Evolutionary conservation across 805 yeast species (phyloP).

Genomic region (Isabelozyma rhagii): DNA sequence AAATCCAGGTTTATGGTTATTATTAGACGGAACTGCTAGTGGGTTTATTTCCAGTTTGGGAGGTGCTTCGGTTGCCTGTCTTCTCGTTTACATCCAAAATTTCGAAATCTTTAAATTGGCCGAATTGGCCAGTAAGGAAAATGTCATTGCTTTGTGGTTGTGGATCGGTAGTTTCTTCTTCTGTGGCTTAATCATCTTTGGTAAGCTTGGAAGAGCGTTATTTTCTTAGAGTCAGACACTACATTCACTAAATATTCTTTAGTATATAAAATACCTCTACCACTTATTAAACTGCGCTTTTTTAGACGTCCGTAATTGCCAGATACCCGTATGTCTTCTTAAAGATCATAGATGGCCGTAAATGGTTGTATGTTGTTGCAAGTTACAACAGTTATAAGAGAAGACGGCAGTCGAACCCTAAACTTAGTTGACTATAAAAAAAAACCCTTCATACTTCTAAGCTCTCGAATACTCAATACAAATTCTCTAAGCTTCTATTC

Average conservation of each 20-base stretch:
- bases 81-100: slow-evolving; percentile 27
- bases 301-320: not conserved
- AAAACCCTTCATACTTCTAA: not conserved
- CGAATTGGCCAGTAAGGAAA: slow-evolving; percentile 11
- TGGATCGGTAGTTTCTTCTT: slow-evolving; percentile 65
- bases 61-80: slow-evolving; percentile 29
- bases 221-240: slow-evolving; percentile 18
- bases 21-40: slow-evolving; percentile 57
- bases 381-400: too few relatives aligned
- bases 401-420: too few relatives aligned
- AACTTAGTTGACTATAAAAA: not conserved
- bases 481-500: too few relatives aligned
- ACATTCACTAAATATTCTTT: not conserved
- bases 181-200: slow-evolving; percentile 62
- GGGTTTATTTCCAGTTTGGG: slow-evolving; percentile 44
- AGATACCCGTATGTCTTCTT: not conserved
- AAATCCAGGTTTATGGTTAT: slow-evolving; percentile 64
- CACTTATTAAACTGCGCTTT: too few relatives aligned
- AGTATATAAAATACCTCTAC: too few relatives aligned
- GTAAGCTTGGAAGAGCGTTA: slow-evolving; percentile 62
- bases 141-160: slow-evolving; percentile 40
- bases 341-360: too few relatives aligned
- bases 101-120: slow-evolving; percentile 5
- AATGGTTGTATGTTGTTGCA: too few relatives aligned
- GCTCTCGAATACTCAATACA: too few relatives aligned